Base-by-base conservation (phyloP, 2,329 filamentous ascomycete genomes). In the Aulographum hederae region DNA sequence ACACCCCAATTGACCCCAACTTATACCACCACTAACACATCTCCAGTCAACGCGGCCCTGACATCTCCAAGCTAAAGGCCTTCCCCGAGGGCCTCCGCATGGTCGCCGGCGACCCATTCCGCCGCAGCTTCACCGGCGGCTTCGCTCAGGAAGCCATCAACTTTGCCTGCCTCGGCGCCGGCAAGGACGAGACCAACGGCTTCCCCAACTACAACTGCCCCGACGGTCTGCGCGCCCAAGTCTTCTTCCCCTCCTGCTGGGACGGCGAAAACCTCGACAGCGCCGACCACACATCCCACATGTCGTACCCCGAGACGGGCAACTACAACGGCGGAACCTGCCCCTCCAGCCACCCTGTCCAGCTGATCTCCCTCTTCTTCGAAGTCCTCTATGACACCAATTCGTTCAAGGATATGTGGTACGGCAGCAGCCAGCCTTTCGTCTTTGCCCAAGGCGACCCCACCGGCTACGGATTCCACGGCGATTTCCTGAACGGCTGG, bases 211-310 rank as follows among this genome's bases (percentile, higher is more conserved):
- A 67, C 47, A 66, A 73, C 44, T 84, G 79, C 47, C 69, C 77
- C 43, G 65, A 67, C 32, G 52, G 63, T 5, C 52, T 80, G 27
- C 69, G 74, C 25, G 63, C 67, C 34, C 73, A 80, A 40, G 55
- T 79, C 26, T 74, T 77, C 58, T 78, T 80, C 55, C 76, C 76
- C 4, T 73, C 71, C 4, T 80, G 76, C 61, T 80, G 78, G 64
- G 66, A 80, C 51, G 75, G 74, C 18, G 51, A 55, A 28, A 48
- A 63, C 26, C 59, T 64, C 29, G 70, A 67, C 34, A 57, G 73
- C 26, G 53, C 60, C 19, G 61, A 73, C 53, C 71, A 69, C 57
- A 58, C 63, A 45, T 64, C 61, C 41, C 79, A 80, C 58, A 74
- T 75, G 62, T 61, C 56, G 15, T 80, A 67, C 45, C 76, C 75